A percentile compares a stretch with the other conserved stretches of the same genome.
phyloP scores from a whole-genome alignment of 2,329 filamentous ascomycete genomes.

The Teratosphaeriaceae sp. region DNA sequence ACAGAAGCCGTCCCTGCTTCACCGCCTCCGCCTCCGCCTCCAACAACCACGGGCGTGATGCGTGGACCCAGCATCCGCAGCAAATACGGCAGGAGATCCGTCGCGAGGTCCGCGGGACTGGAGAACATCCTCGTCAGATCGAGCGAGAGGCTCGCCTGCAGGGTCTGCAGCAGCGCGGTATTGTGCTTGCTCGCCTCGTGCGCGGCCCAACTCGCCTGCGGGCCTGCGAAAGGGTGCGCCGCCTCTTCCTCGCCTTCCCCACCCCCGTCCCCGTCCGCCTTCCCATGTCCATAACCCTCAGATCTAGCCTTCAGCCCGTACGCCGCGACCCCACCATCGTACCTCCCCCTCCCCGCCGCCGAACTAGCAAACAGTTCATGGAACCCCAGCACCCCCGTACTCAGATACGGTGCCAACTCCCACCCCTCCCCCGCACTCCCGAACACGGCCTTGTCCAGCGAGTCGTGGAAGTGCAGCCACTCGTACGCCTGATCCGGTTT shows the following conservation, averaged over 20 bases:
- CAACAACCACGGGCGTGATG: constrained; percentile 81
- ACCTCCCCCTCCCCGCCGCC: constrained; percentile 39
- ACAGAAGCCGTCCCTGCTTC: constrained; percentile 67
- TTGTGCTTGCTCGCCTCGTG: constrained; percentile 76
- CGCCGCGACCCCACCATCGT: constrained; percentile 31
- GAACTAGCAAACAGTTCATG: constrained; percentile 73
- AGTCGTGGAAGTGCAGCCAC: constrained; percentile 92
- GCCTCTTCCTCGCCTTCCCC: neutral
- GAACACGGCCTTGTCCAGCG: constrained; percentile 70
- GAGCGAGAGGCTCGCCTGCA: constrained; percentile 67
- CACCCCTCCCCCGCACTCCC: constrained; percentile 68
- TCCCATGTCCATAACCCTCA: constrained; percentile 20
- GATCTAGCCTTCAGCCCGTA: constrained; percentile 32
- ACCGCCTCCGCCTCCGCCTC: constrained; percentile 38
- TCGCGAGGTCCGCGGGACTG: constrained; percentile 68
- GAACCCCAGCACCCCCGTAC: constrained; percentile 79
- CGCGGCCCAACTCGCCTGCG: constrained; percentile 73
- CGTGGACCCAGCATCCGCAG: constrained; percentile 79
- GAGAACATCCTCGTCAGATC: constrained; percentile 71
- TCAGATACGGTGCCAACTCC: constrained; percentile 83
- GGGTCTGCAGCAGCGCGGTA: constrained; percentile 61
- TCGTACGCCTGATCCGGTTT: constrained; percentile 87
- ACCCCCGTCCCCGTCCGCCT: neutral
- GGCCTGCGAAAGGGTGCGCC: constrained; percentile 69
- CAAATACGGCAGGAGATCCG: constrained; percentile 78